phyloP scores from a whole-genome alignment of 2,329 filamentous ascomycete genomes.

The Pseudogymnoascus sp. region DNA sequence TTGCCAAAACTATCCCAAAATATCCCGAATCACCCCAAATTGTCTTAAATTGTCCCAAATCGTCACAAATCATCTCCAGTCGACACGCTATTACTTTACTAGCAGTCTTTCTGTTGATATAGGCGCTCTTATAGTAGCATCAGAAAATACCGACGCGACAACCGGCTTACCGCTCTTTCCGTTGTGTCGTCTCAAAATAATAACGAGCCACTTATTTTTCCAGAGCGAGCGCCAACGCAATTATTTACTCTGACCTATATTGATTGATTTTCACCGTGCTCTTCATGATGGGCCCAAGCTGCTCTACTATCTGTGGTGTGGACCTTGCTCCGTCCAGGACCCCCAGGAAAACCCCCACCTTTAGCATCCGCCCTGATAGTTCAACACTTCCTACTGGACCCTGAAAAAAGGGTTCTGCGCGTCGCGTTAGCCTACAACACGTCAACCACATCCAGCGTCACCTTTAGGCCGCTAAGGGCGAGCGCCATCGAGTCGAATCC shows the following conservation, averaged over 20 bases:
- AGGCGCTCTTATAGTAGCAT: not conserved
- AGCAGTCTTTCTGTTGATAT: not conserved
- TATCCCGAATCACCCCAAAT: not conserved
- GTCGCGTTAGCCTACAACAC: conserved; percentile 1
- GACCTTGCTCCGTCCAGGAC: not conserved
- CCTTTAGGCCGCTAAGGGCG: not conserved
- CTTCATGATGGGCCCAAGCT: not conserved
- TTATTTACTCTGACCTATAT: not conserved
- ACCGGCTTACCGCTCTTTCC: not conserved
- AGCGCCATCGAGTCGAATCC: not conserved
- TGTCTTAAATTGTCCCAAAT: not conserved
- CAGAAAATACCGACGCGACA: conserved; percentile 1
- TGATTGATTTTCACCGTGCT: not conserved
- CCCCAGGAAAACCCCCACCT: not conserved
- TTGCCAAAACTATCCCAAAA: not conserved
- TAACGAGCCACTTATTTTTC: not conserved
- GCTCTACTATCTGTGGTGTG: not conserved
- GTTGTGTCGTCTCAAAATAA: not conserved
- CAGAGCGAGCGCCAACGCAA: not conserved
- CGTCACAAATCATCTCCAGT: not conserved
- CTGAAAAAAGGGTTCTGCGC: conserved; percentile 4
- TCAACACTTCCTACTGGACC: not conserved
- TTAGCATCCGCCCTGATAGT: not conserved
- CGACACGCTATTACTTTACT: not conserved
- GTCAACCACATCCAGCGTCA: not conserved